phyloP scores from a whole-genome alignment of 441 rosid species.

The Pelargonium fulgidum region DNA sequence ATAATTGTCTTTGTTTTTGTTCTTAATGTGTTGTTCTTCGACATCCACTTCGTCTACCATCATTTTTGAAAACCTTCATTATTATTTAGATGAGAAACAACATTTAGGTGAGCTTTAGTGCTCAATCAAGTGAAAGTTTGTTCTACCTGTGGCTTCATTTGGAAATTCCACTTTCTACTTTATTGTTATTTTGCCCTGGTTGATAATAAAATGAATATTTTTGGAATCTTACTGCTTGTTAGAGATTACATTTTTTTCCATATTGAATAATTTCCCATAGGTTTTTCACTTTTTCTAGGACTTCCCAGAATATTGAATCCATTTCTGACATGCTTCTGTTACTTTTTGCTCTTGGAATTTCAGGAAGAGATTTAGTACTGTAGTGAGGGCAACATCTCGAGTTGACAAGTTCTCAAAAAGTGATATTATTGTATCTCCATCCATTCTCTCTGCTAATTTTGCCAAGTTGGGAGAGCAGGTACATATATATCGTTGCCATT shows the following conservation, averaged over 20 bases:
- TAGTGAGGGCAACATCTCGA: conserved; percentile 69
- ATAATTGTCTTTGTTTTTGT: neutral
- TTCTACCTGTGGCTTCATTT: neutral
- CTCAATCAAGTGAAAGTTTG: neutral
- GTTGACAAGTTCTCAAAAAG: conserved; percentile 87
- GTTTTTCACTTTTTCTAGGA: neutral
- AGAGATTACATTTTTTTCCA: neutral
- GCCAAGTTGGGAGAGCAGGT: conserved; percentile 92
- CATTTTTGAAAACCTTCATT: neutral
- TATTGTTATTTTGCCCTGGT: neutral
- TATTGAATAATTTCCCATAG: neutral
- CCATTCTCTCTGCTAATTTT: conserved; percentile 88
- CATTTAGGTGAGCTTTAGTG: neutral
- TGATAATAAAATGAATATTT: neutral
- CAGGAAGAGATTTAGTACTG: conserved; percentile 49
- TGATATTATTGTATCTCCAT: conserved; percentile 82
- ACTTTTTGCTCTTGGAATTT: conserved; percentile 19
- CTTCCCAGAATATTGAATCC: neutral
- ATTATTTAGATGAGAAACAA: neutral
- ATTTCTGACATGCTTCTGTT: conserved; percentile 19
- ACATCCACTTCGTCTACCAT: too few relatives aligned
- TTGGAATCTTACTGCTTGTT: neutral
- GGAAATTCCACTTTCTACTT: neutral
- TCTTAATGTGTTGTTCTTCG: neutral
- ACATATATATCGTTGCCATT: conserved; percentile 9